Percentiles rank a stretch among this genome's conserved stretches.
Conservation (phyloP, 148 eudicot species). For the Rhododendron simsii region DNA sequence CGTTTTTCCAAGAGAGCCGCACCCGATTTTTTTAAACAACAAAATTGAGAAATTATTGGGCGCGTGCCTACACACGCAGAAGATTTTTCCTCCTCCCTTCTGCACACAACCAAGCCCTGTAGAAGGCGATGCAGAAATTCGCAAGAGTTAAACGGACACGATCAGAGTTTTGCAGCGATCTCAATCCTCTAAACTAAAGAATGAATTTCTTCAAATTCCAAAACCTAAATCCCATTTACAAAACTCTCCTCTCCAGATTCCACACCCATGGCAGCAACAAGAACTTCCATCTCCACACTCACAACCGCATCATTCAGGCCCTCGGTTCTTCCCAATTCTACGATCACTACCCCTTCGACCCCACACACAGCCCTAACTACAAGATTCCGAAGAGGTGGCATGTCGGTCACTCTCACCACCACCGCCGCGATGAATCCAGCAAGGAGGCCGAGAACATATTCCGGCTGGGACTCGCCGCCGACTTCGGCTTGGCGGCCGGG, state of each 20-base stretch:
- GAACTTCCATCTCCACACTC: slow-evolving; percentile 14
- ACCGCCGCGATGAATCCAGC: slow-evolving; percentile 26
- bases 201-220: slow-evolving; percentile 24
- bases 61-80: too few species aligned
- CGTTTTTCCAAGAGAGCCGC: too few species aligned
- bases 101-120: background rate
- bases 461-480: slow-evolving; percentile 86
- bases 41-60: too few species aligned
- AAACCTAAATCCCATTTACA: slow-evolving; percentile 27
- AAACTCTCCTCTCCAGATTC: slow-evolving; percentile 22
- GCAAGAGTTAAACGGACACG: background rate
- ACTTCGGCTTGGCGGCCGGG: slow-evolving; percentile 70
- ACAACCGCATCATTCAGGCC: slow-evolving; percentile 24
- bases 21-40: too few species aligned
- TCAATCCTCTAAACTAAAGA: background rate
- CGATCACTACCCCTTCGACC: slow-evolving; percentile 11
- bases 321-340: slow-evolving; percentile 27
- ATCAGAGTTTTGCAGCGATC: background rate
- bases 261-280: slow-evolving; percentile 6
- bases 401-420: slow-evolving; percentile 57
- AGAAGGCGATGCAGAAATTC: background rate
- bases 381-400: slow-evolving; percentile 60
- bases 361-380: slow-evolving; percentile 28
- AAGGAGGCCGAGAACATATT: slow-evolving; percentile 64
- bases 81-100: too few species aligned